A percentile compares a stretch with the other conserved stretches of the same genome.
Conservation (phyloP, 148 eudicot genomes). For the Camellia lanceoleosa region DNA sequence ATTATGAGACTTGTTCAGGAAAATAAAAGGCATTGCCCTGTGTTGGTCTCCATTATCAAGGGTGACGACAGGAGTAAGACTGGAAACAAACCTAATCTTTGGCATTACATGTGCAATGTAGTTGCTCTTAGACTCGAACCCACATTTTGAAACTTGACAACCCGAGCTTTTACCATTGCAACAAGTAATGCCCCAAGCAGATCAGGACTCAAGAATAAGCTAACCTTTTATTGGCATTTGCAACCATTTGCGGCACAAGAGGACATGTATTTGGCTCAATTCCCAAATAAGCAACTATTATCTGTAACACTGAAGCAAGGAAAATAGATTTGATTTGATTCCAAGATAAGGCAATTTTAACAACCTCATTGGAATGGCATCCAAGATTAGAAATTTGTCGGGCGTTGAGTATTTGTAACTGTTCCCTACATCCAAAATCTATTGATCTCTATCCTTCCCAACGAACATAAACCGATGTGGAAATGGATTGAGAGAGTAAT, state of each 20-base stretch:
- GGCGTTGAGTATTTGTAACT: not conserved
- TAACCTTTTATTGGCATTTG: not conserved
- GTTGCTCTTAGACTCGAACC: not conserved
- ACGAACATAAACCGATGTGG: too few species aligned
- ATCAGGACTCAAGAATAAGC: not conserved
- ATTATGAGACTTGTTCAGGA: not conserved
- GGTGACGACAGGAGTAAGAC: not conserved
- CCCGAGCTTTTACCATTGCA: not conserved
- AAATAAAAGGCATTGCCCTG: not conserved
- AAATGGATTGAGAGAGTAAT: not conserved
- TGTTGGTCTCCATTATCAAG: not conserved
- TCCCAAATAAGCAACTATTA: not conserved
- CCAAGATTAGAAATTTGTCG: not conserved
- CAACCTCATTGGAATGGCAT: not conserved
- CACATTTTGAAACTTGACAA: not conserved
- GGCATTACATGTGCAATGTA: not conserved
- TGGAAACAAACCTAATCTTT: not conserved
- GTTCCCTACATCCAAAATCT: too few species aligned
- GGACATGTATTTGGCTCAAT: not conserved
- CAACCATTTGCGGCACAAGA: not conserved
- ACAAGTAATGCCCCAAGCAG: not conserved
- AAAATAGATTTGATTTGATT: not conserved
- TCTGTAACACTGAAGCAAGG: not conserved
- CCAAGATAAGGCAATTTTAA: slow-evolving; percentile 2
- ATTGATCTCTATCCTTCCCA: too few species aligned